Conservation (phyloP, 116 monocot genomes). For the Trichopus zeylanicus region DNA sequence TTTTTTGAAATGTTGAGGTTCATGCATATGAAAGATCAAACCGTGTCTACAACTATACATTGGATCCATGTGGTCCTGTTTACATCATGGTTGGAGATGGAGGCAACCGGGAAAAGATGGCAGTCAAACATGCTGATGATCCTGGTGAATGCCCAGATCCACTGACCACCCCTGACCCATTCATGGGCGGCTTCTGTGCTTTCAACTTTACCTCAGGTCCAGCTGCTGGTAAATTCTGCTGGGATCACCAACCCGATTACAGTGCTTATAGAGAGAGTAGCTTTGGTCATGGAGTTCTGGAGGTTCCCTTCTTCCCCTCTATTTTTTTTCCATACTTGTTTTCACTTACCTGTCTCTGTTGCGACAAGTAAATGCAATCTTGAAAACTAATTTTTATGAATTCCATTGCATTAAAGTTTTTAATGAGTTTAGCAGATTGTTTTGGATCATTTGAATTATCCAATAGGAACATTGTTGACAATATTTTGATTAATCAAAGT, state of each 20-base stretch:
- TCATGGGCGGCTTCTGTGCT: conserved; percentile 58
- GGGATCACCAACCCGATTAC: conserved; percentile 77
- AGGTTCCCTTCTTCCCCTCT: conserved; percentile 29
- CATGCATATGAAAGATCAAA: conserved; percentile 95
- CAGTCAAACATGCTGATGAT: conserved; percentile 63
- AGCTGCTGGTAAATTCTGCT: conserved; percentile 76
- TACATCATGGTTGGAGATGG: conserved; percentile 81
- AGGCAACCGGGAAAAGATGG: conserved; percentile 80
- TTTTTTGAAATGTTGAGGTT: conserved; percentile 40
- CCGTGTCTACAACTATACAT: conserved; percentile 62
- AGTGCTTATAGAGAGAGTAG: conserved; percentile 91
- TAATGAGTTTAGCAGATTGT: too few species aligned
- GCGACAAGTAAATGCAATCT: too few species aligned
- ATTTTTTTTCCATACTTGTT: neutral
- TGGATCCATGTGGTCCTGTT: conserved; percentile 74
- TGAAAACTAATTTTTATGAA: too few species aligned
- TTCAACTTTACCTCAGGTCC: conserved; percentile 71
- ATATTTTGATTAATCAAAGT: too few species aligned
- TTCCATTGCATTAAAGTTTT: too few species aligned
- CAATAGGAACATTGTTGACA: too few species aligned
- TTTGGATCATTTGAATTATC: too few species aligned
- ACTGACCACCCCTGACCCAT: conserved; percentile 31
- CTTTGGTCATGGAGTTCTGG: conserved; percentile 90
- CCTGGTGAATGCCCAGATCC: conserved; percentile 79
- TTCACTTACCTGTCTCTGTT: too few species aligned